phyloP scores from a whole-genome alignment of 1,284 basidiomycete genomes.

The Sparassis latifolia region DNA sequence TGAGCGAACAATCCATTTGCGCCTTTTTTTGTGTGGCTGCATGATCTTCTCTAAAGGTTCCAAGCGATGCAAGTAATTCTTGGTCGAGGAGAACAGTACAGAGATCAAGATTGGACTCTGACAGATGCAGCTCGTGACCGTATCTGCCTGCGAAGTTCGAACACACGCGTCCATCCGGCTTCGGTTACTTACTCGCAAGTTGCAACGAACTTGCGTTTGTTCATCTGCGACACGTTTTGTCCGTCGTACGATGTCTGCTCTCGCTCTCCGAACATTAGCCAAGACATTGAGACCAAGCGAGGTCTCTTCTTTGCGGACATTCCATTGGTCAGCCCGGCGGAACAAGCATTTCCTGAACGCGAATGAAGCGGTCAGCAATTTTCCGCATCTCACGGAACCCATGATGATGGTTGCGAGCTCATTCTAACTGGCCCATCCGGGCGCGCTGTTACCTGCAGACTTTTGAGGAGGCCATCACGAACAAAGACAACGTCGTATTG shows the following conservation, averaged over 20 bases:
- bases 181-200: too few species aligned
- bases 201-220: too few species aligned
- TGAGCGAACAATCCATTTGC: too few species aligned
- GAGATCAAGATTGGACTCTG: too few species aligned
- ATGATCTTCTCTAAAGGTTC: too few species aligned
- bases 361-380: slow-evolving; percentile 23
- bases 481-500: slow-evolving; percentile 48
- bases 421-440: neutral
- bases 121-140: too few species aligned
- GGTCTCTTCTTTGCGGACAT: slow-evolving; percentile 4
- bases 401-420: neutral
- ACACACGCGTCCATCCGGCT: too few species aligned
- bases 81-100: too few species aligned
- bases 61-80: too few species aligned
- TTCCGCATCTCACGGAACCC: neutral
- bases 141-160: too few species aligned
- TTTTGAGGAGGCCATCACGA: slow-evolving; percentile 36
- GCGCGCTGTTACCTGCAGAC: slow-evolving; percentile 29
- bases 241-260: neutral
- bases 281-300: neutral
- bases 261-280: neutral
- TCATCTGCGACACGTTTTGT: too few species aligned
- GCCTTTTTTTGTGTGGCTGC: too few species aligned
- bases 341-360: slow-evolving; percentile 29
- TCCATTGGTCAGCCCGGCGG: slow-evolving; percentile 22